Conservation (phyloP, 179 eudicot species). For the Beta corolliflora region DNA sequence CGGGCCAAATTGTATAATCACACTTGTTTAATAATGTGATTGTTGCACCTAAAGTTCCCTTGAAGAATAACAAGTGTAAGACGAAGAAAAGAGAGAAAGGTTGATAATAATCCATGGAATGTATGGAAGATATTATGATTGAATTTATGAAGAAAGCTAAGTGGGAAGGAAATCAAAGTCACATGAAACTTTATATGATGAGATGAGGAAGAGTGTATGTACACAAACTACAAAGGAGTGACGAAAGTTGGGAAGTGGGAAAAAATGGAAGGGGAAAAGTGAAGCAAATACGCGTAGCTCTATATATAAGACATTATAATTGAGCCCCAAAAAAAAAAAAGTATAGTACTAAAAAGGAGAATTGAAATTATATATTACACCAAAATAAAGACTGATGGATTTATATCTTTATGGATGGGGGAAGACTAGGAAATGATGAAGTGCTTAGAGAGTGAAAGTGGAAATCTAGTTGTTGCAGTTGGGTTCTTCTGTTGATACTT, state of each 20-base stretch:
- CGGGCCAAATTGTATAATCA: constrained; percentile 46
- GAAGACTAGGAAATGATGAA: background rate
- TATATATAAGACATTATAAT: background rate
- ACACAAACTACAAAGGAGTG: background rate
- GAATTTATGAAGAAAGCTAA: background rate
- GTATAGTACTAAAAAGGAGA: background rate
- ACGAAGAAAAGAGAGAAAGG: background rate
- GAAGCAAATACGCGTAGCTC: background rate
- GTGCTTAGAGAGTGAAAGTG: background rate
- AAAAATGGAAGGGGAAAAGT: background rate
- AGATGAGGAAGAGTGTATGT: background rate
- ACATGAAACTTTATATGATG: background rate
- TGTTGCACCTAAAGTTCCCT: constrained; percentile 17
- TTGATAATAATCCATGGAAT: background rate
- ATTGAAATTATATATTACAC: background rate
- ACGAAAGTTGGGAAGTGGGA: background rate
- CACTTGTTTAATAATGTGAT: constrained; percentile 38
- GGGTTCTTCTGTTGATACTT: constrained; percentile 14
- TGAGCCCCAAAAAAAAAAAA: background rate
- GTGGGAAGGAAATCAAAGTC: background rate
- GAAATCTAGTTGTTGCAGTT: constrained; percentile 20
- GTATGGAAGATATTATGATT: background rate
- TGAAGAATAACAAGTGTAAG: constrained; percentile 7
- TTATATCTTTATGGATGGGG: background rate
- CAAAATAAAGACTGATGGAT: background rate